Base-by-base conservation (phyloP, 192 early-diverging fungal species). In the Martensiomyces pterosporus region DNA sequence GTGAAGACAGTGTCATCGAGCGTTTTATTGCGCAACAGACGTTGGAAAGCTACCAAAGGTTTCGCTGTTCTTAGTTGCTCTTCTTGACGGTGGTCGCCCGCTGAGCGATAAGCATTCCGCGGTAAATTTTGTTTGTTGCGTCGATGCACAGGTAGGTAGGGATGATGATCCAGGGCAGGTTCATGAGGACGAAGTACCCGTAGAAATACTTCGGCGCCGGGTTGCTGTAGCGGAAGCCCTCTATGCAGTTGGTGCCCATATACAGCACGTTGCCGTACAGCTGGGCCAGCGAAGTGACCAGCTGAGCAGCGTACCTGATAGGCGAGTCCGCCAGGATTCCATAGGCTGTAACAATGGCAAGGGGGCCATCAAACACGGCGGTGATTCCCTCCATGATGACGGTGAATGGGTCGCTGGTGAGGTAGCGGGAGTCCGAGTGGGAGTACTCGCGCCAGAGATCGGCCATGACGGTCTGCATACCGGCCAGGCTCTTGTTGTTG, bases 391-490 rank as follows among this genome's bases (percentile, higher is more conserved):
- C 94, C 81, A 94, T 85, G 52, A 86, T 79, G 18, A 87, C 60
- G 3, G 93, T 85, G 49, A 92, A 87, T 7, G 85, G 74, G 45
- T 97, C 94, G 38, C 76, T 78, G 21, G 79, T 77, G 78, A 94
- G 70, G 63, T 97, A 97, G 27, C 92, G 71, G 16, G 91, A 93
- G 65, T 97, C 94, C 27, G 82, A 80, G 49, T 82, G 73, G 1
- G 90, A 60, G 70, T 97, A 97, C 68, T 97, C 92, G 76, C 91
- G 92, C 89, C 90, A 97, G 47, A 91, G 49, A 33, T 92, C 80
- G 6, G 79, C 88, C 27, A 92, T 37, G 4, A 90, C 48, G 18
- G 50, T 63, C 41, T 77, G 60, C 67, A 86, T 80, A 6, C 79
- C 82, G 0, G 85, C 84, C 40, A 97, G 72, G 2, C 77, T 77